Percentiles rank a stretch among this genome's conserved stretches.
Evolutionary conservation across 2,329 filamentous ascomycete genomes (phyloP).

Genomic region (Helotiales sp.): DNA sequence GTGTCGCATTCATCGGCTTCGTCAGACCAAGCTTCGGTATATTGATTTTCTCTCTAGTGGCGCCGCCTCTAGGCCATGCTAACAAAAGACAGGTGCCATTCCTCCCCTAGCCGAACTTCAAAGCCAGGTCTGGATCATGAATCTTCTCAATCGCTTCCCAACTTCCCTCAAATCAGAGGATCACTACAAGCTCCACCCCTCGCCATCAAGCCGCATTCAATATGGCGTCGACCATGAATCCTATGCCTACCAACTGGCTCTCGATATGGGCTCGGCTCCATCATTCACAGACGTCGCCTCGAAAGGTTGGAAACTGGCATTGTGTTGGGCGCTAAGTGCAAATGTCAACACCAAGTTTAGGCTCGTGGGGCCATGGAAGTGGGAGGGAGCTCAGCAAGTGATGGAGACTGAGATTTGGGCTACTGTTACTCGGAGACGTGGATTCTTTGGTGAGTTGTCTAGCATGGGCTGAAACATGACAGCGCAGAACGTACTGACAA

Average conservation of each 20-base stretch:
- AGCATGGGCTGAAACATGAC: no score
- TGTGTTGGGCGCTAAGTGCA: constrained; percentile 54
- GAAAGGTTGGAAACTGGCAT: constrained; percentile 45
- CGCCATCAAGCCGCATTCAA: constrained; percentile 29
- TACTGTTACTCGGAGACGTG: constrained; percentile 23
- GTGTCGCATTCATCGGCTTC: constrained; percentile 54
- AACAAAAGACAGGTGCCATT: constrained; percentile 47
- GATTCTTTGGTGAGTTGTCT: constrained; percentile 25
- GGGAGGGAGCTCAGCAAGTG: constrained; percentile 24
- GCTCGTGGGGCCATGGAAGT: constrained; percentile 42
- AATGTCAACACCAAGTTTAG: constrained; percentile 57
- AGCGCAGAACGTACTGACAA: neutral
- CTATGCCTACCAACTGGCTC: constrained; percentile 55
- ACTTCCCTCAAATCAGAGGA: constrained; percentile 44
- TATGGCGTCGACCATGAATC: constrained; percentile 55
- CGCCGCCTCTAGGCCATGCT: neutral
- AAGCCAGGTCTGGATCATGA: constrained; percentile 53
- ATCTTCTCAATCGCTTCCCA: constrained; percentile 45
- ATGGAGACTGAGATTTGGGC: constrained; percentile 32
- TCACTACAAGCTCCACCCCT: constrained; percentile 48
- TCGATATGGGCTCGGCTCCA: constrained; percentile 53
- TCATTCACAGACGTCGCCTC: constrained; percentile 44
- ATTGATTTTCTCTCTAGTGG: no score
- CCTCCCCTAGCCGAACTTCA: constrained; percentile 56
- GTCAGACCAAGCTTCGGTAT: constrained; percentile 51